A percentile compares a stretch with the other conserved stretches of the same genome.
Conservation (phyloP, 2,329 filamentous ascomycete genomes). For the Exophiala bonariae region DNA sequence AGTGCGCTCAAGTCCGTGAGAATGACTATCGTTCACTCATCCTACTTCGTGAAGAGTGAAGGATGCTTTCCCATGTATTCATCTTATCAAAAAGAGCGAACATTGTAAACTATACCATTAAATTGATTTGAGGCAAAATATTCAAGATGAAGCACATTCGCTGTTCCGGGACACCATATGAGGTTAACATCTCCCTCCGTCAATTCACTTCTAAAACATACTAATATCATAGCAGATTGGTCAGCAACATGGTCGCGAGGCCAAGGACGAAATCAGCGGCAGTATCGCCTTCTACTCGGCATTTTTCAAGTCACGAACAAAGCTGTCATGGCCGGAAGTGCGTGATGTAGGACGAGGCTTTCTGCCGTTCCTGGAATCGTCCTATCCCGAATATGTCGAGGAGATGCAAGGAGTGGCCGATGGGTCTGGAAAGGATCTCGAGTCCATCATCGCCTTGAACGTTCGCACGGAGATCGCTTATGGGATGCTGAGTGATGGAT, state of each 20-base stretch:
- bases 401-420: conserved; percentile 50
- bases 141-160: conserved; percentile 32
- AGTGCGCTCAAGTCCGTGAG: too few species aligned
- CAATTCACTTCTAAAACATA: background rate
- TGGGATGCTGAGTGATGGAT: conserved; percentile 59
- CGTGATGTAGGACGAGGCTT: conserved; percentile 46
- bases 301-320: conserved; percentile 30
- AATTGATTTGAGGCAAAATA: too few species aligned
- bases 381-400: conserved; percentile 34
- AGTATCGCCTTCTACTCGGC: conserved; percentile 32
- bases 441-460: conserved; percentile 59
- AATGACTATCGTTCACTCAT: too few species aligned
- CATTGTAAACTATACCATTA: too few species aligned
- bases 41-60: too few species aligned
- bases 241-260: conserved; percentile 31
- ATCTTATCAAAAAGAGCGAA: too few species aligned
- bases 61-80: too few species aligned
- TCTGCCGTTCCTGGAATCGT: conserved; percentile 38
- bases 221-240: conserved; percentile 28
- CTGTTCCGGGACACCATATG: conserved; percentile 30
- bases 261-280: conserved; percentile 29
- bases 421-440: conserved; percentile 48
- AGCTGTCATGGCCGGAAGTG: conserved; percentile 50
- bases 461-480: conserved; percentile 62
- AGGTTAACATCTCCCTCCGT: conserved; percentile 23